Evolutionary conservation across 805 yeast genomes (phyloP), one percentile per base, ranked within the genome.

Genomic region (Nakazawaea holstii): DNA sequence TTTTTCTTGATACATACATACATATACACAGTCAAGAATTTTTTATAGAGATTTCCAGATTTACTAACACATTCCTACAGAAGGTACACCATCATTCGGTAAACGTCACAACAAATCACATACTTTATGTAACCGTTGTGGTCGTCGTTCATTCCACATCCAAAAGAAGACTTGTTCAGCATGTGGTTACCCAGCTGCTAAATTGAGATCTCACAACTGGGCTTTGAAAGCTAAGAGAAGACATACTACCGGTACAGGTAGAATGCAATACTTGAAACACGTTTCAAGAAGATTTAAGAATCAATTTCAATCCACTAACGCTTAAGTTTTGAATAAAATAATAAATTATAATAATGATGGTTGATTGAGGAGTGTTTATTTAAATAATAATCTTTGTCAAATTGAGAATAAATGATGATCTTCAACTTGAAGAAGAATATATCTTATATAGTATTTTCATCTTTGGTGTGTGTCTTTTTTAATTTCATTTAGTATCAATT

Each of bases 11-110:
- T 20, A 20, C 5, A 3, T 20, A 20, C 5, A 3, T 3, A 20
- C 5, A 20, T 20, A 20, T 20, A 20, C 5, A 20, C 24, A n/a
- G n/a, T n/a, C n/a, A n/a, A n/a, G n/a, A n/a, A n/a, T n/a, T n/a
- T n/a, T n/a, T n/a, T n/a, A 29, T 10, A 29, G 32, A 30, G 10
- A 9, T 26, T 15, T 27, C 40, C 14, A 20, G 20, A 26, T 39
- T 26, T 43, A 69, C 72, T 66, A 68, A 65, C 68, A 55, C 53
- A 43, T 52, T 54, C 15, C 50, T 53, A 59, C 66, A 81, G 95
- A 92, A 90, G 99, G 99, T 88, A 92, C 99, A 77, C 97, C 98
- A 80, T 89, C 97, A 75, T 85, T 89, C 84, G 99, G 99, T 84
- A 92, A 92, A 82, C 90, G 94, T 78, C 97, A 94, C 88, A 91